A percentile compares a stretch with the other conserved stretches of the same genome.
These are phyloP conservation scores for Neophaeococcomyces aloes DNA, from an alignment of 2,329 filamentous ascomycete species.

Conservation along the genomic window DNA sequence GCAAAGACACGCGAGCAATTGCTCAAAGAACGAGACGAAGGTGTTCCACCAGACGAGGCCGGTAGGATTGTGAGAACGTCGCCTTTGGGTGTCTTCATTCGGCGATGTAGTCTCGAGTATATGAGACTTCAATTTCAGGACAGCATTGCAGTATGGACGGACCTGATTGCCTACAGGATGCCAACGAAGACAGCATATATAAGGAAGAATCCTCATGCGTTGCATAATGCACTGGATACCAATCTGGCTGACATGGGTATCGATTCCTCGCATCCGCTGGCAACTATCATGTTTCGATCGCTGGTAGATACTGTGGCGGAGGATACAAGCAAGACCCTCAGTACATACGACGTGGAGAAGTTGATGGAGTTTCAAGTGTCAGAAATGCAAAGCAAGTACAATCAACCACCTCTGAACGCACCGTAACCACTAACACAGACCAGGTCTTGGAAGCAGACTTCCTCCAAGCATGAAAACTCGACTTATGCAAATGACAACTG, in stretches of 20 bases:
- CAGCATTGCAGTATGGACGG: conserved; percentile 65
- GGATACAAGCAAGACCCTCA: conserved; percentile 32
- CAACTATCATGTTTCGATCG: conserved; percentile 41
- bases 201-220: conserved; percentile 39
- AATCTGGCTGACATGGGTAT: conserved; percentile 52
- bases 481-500: conserved; percentile 54
- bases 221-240: conserved; percentile 46
- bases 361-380: conserved; percentile 81
- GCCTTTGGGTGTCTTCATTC: conserved; percentile 70
- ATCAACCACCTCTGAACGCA: neutral
- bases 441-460: conserved; percentile 59
- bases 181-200: conserved; percentile 56
- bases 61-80: conserved; percentile 58
- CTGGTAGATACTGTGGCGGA: conserved; percentile 34
- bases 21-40: conserved; percentile 45
- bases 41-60: conserved; percentile 23
- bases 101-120: conserved; percentile 69
- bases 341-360: conserved; percentile 68
- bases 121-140: conserved; percentile 70
- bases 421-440: conserved; percentile 35
- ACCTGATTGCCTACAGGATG: conserved; percentile 69
- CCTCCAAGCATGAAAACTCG: conserved; percentile 62
- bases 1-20: conserved; percentile 53
- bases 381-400: conserved; percentile 59
- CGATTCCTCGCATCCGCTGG: conserved; percentile 40